These are phyloP conservation scores for Arxiozyma slooffiae DNA, from an alignment of 1,139 yeast species.

Conservation along the genomic window DNA sequence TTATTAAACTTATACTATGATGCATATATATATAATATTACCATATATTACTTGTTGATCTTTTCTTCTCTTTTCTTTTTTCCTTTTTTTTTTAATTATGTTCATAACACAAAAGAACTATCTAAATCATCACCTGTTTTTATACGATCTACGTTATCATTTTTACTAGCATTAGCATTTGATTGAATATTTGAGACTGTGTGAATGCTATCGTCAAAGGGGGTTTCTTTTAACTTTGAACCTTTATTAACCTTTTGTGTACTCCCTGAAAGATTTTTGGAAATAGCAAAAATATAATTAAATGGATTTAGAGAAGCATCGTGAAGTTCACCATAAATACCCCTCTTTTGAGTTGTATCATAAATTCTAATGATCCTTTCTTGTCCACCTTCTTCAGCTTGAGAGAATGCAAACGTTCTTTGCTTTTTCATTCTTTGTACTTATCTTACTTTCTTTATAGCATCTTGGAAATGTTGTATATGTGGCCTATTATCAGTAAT, in stretches of 20 bases:
- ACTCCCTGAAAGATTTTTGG: not conserved
- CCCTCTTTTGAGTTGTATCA: slow-evolving; percentile 69
- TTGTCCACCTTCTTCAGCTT: slow-evolving; percentile 87
- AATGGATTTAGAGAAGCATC: slow-evolving; percentile 32
- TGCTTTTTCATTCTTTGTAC: slow-evolving; percentile 97
- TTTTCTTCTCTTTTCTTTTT: too few relatives aligned
- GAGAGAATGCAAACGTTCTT: slow-evolving; percentile 97
- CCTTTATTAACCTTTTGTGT: not conserved
- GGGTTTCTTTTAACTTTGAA: not conserved
- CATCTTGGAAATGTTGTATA: slow-evolving; percentile 93
- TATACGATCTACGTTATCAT: not conserved
- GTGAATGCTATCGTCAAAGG: slow-evolving; percentile 1
- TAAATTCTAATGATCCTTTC: slow-evolving; percentile 85
- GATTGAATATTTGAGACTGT: not conserved
- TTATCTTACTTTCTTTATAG: slow-evolving; percentile 93
- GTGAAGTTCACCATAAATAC: slow-evolving; percentile 44
- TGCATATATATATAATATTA: not conserved
- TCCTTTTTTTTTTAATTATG: too few relatives aligned
- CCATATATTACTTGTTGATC: not conserved
- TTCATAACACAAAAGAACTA: not conserved
- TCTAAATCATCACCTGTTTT: not conserved
- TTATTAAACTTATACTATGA: not conserved
- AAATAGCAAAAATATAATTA: slow-evolving; percentile 11
- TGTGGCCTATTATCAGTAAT: slow-evolving; percentile 91
- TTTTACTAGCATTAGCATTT: not conserved